A percentile compares a stretch with the other conserved stretches of the same genome.
These are phyloP conservation scores for Suillus clintonianus DNA, from an alignment of 768 basidiomycete genomes.

Conservation along the genomic window DNA sequence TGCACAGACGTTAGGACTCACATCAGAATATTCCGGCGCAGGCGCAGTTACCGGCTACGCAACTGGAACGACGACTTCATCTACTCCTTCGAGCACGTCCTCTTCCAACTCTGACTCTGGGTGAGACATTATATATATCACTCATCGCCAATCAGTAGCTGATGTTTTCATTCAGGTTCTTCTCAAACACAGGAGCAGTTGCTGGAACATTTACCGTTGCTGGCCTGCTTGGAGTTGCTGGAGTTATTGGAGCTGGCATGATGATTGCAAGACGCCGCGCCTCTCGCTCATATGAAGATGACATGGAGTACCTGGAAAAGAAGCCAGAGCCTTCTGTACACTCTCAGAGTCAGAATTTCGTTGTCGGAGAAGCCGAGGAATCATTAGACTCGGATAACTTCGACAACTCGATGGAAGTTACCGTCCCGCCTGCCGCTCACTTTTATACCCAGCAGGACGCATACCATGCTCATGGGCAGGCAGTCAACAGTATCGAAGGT, in stretches of 20 bases:
- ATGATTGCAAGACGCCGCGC: constrained; percentile 33
- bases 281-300: constrained; percentile 25
- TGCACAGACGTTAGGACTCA: neutral
- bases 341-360: constrained; percentile 10
- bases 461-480: neutral
- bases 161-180: constrained; percentile 38
- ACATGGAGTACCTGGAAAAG: constrained; percentile 31
- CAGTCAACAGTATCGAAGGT: constrained; percentile 7
- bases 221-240: constrained; percentile 37
- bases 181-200: constrained; percentile 46
- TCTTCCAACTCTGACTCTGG: constrained; percentile 29
- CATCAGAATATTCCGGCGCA: neutral
- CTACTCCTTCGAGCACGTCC: constrained; percentile 14
- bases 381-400: constrained; percentile 25
- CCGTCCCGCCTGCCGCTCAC: constrained; percentile 18
- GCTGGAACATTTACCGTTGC: constrained; percentile 46
- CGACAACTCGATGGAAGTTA: constrained; percentile 15
- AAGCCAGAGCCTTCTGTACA: constrained; percentile 7
- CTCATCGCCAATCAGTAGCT: neutral
- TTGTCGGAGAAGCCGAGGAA: constrained; percentile 16
- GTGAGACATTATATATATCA: no score
- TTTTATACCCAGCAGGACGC: constrained; percentile 23
- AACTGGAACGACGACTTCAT: constrained; percentile 8
- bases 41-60: neutral
- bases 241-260: constrained; percentile 30